Evolutionary conservation across 2,329 filamentous ascomycete genomes (phyloP), one percentile per base, ranked within the genome.

Genomic region (Zasmidium cellare): DNA sequence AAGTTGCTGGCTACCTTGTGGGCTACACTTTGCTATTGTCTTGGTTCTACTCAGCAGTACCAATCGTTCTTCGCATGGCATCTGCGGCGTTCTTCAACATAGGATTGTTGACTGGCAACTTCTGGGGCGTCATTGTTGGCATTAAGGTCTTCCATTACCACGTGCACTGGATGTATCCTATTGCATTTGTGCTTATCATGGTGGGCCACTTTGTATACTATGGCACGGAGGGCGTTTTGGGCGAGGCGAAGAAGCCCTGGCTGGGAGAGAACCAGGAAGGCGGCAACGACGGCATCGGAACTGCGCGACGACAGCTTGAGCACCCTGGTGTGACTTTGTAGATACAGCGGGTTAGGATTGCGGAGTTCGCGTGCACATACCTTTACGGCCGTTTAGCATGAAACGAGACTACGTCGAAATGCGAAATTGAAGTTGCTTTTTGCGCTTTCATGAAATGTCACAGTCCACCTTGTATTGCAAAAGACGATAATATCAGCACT

Each of bases 31-130:
- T 97, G 18, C 87, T 87, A 59, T 82, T 99, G 20, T 80, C 83
- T 54, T 77, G 94, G 59, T 99, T 99, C 77, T 99, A 99, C 80
- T 87, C 87, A 7, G 80, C 94, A 2, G 92, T 90, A 0, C 94
- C 94, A 0, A 78, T 97, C 55, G 83, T 99, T 62, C 87, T 97
- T 76, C 90, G 94, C 64, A 89, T 97, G 79, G 89, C 89, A 24
- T 90, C 86, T 16, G 94, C 94, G 2, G 93, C 92, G 19, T 97
- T 99, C 77, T 96, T 97, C 80, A 96, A 99, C 76, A 96, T 97
- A 69, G 93, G 89, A 7, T 80, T 99, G 64, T 81, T 99, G 59
- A 97, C 94, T 1, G 91, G 87, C 67, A 97, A 96, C 77, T 97
- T 97, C 79, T 99, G 94, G 94, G 92, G 92, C 64, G 89, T 96